These are phyloP conservation scores for Pythium monospermum DNA, from an alignment of 352 stramenopile genomes.

Conservation along the genomic window DNA sequence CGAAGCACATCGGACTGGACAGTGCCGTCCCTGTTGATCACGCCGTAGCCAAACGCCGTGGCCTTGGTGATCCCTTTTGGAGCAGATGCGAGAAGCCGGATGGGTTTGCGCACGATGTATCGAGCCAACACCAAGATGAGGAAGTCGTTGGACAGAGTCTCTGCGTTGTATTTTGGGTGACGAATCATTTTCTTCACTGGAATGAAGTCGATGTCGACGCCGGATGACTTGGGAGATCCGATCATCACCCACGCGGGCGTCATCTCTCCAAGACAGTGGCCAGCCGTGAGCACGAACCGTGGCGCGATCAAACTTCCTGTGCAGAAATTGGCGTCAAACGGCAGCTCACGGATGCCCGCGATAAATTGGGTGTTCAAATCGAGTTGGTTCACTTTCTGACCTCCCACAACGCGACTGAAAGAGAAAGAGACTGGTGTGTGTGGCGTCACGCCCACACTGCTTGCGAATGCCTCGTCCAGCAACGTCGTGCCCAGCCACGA, in stretches of 20 bases:
- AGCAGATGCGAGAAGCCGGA: too few relatives aligned
- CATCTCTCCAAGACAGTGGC: background rate
- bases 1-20: too few relatives aligned
- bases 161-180: background rate
- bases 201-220: background rate
- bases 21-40: too few relatives aligned
- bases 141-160: conserved; percentile 7
- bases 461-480: background rate
- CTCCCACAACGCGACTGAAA: background rate
- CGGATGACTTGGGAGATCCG: background rate
- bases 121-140: conserved; percentile 4
- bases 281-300: background rate
- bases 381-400: background rate
- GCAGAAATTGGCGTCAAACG: background rate
- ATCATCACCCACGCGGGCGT: background rate
- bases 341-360: background rate
- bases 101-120: background rate
- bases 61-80: too few relatives aligned
- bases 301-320: background rate
- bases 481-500: too few relatives aligned
- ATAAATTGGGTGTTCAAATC: background rate
- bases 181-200: background rate
- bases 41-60: too few relatives aligned
- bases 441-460: background rate
- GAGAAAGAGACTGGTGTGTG: background rate